Evolutionary conservation across 495 filamentous ascomycete species (phyloP), one percentile per base, ranked within the genome.

Genomic region (Xylaria acuta): DNA sequence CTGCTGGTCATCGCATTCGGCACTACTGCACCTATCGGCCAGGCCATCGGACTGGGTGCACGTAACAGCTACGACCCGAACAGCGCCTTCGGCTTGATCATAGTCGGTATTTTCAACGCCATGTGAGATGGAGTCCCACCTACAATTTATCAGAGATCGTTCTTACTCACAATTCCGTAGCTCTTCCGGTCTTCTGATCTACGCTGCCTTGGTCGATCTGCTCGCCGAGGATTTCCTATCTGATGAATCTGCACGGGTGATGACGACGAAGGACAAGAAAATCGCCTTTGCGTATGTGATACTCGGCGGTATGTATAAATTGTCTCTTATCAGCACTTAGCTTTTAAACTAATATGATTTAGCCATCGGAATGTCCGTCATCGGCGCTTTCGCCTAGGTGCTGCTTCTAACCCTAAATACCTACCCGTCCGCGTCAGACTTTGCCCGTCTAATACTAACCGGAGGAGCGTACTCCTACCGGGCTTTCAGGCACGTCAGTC

Each of bases 51-150:
- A 16, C 79, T 90, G 20, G 76, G 82, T 8, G 88, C 87, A 0
- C 84, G 85, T 53, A 88, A 86, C 51, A 78, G 85, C 30, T 93
- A 92, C 74, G 89, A 90, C 68, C 91, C 90, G 0, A 85, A 88
- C 63, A 89, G 86, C 40, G 88, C 89, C 51, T 86, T 90, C 45
- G 90, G 89, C 40, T 74, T 92, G 25, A 86, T 93, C 43, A 85
- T 92, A 38, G 90, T 92, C 6, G 91, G 91, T 18, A 78, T 89
- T 18, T 90, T 92, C 80, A 92, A 93, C 76, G 89, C 91, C 9
- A 92, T 93, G 84, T 85, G 73, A 75, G 84, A 80, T 45, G 47
- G 54, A 43, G 3, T 64, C 20, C n/a, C 67, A 40, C 2, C 22
- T 43, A 0, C 1, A 32, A 32, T 7, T 12, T 41, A 67, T 14